A percentile compares a stretch with the other conserved stretches of the same genome.
Evolutionary conservation across 768 basidiomycete genomes (phyloP).

Genomic region (Podaxis carcinomalis): DNA sequence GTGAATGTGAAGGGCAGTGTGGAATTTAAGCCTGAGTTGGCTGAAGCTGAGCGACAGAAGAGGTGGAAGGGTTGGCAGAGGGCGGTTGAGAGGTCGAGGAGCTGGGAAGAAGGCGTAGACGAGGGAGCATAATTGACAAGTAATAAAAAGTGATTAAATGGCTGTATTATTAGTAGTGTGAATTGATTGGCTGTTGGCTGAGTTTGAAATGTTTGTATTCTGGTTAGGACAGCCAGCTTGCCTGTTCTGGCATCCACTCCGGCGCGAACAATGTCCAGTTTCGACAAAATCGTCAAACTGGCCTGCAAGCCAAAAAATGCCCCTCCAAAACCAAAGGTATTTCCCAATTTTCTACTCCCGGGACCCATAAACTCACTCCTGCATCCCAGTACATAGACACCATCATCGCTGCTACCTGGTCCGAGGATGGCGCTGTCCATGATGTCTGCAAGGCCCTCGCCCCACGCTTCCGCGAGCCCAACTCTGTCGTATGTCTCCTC

Average conservation of each 20-base stretch:
- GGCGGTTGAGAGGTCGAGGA: slow-evolving; percentile 79
- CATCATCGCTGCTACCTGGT: slow-evolving; percentile 96
- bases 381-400: slow-evolving; percentile 83
- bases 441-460: slow-evolving; percentile 91
- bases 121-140: slow-evolving; percentile 11
- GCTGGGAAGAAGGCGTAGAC: slow-evolving; percentile 69
- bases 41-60: slow-evolving; percentile 50
- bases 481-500: slow-evolving; percentile 65
- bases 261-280: slow-evolving; percentile 61
- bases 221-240: neutral
- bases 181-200: slow-evolving; percentile 1
- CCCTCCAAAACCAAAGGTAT: slow-evolving; percentile 91
- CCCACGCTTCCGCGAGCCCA: slow-evolving; percentile 85
- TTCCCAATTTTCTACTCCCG: neutral
- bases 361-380: slow-evolving; percentile 3
- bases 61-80: slow-evolving; percentile 83
- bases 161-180: slow-evolving; percentile 3
- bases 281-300: slow-evolving; percentile 90
- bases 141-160: neutral
- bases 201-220: slow-evolving; percentile 9
- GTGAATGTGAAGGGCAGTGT: slow-evolving; percentile 85
- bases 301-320: slow-evolving; percentile 98
- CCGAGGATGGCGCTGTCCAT: slow-evolving; percentile 87
- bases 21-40: slow-evolving; percentile 58
- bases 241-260: neutral